Evolutionary conservation across 345 rosid species (phyloP), one percentile per base, ranked within the genome.

Genomic region (Gossypium longicalyx): DNA sequence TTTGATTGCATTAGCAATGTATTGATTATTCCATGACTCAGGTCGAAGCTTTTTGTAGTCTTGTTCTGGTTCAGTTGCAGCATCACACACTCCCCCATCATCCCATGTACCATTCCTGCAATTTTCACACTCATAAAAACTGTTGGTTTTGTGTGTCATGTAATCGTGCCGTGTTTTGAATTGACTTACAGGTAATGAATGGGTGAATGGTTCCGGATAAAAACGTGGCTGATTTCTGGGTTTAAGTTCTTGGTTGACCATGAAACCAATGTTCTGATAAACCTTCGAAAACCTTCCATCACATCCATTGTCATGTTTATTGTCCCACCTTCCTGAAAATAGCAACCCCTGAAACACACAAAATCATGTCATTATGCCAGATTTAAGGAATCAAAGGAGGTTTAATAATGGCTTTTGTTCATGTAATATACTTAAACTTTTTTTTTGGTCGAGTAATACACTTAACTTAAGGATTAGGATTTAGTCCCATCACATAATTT

Each of bases 181-280:
- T 17, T 52, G 8, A 23, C 84, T 80, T 67, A 83, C 98, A 90
- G 89, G 90, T 82, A 93, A 82, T 96, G 98, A 53, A 79, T 86
- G 0, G 99, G 94, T 59, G 98, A 89, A 82, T 82, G 90, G 83
- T 94, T 87, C 22, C 94, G 86, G 74, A 90, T 87, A 86, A 95
- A 89, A 75, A 89, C 74, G 71, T 82, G 87, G 76, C 83, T 90
- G 57, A 70, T 85, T 19, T 82, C 47, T 0, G 86, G 84, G 75
- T 89, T 85, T 27, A 89, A 78, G 56, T 71, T 89, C 45, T 85
- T 25, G 22, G 62, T 56, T 12, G 82, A 80, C 96, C 99, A 88
- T 44, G 87, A 80, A 84, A 82, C 90, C 87, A 85, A 82, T 65
- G 99, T 88, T 74, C 83, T 85, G 12, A 93, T 79, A 67, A 97